A percentile compares a stretch with the other conserved stretches of the same genome.
Conservation (phyloP, 148 eudicot species). For the Rhododendron griersonianum region DNA sequence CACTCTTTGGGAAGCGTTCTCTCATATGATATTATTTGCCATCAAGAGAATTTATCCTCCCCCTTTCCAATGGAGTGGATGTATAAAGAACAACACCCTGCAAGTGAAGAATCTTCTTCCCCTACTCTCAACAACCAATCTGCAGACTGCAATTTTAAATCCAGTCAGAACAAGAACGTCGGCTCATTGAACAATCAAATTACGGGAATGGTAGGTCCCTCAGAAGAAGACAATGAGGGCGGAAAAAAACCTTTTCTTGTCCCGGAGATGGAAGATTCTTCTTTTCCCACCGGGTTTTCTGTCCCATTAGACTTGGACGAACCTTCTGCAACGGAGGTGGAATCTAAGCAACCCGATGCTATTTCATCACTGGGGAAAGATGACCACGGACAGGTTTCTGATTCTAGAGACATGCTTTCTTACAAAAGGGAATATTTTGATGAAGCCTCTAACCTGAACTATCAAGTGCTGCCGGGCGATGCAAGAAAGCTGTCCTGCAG, state of each 20-base stretch:
- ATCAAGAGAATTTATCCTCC: slow-evolving; percentile 74
- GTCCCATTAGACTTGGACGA: slow-evolving; percentile 30
- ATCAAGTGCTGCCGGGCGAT: slow-evolving; percentile 18
- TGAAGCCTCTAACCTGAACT: slow-evolving; percentile 22
- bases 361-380: slow-evolving; percentile 24
- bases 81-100: slow-evolving; percentile 36
- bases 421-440: slow-evolving; percentile 13
- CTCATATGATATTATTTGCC: slow-evolving; percentile 94
- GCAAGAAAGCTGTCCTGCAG: slow-evolving; percentile 25
- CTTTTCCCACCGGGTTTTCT: slow-evolving; percentile 20
- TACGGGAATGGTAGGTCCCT: slow-evolving; percentile 17
- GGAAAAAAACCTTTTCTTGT: slow-evolving; percentile 13
- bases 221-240: slow-evolving; percentile 14
- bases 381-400: slow-evolving; percentile 20
- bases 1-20: slow-evolving; percentile 98
- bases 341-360: slow-evolving; percentile 20
- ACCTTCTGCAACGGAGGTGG: slow-evolving; percentile 13
- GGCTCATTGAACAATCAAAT: slow-evolving; percentile 21
- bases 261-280: slow-evolving; percentile 26
- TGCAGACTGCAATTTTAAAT: slow-evolving; percentile 14
- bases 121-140: slow-evolving; percentile 19
- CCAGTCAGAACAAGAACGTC: slow-evolving; percentile 13
- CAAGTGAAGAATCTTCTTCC: slow-evolving; percentile 27
- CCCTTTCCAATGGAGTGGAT: slow-evolving; percentile 81
- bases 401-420: slow-evolving; percentile 21